phyloP scores from a whole-genome alignment of 768 basidiomycete genomes.

The Boletus subcaerulescens region DNA sequence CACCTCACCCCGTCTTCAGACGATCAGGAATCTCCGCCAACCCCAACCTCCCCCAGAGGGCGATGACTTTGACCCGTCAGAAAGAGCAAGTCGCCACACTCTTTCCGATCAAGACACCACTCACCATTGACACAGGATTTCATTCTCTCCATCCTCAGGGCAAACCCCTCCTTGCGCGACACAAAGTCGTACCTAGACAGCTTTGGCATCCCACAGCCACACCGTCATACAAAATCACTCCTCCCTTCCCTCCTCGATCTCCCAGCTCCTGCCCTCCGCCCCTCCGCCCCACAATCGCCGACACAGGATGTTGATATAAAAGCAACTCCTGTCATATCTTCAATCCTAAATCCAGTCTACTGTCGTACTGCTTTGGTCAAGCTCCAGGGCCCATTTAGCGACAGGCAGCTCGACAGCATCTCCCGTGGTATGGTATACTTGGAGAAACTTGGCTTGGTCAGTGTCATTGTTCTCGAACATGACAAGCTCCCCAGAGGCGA shows the following conservation, averaged over 20 bases:
- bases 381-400: constrained; percentile 92
- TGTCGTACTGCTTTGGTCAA: constrained; percentile 93
- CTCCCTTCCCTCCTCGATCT: constrained; percentile 23
- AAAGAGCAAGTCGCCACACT: constrained; percentile 43
- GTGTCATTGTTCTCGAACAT: constrained; percentile 92
- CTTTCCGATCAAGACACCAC: neutral
- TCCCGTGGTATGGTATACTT: constrained; percentile 91
- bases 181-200: constrained; percentile 86
- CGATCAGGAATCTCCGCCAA: constrained; percentile 30
- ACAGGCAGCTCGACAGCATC: constrained; percentile 91
- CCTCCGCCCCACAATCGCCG: constrained; percentile 5
- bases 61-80: constrained; percentile 36
- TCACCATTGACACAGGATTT: constrained; percentile 66
- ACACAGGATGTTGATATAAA: constrained; percentile 31
- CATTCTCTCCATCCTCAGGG: constrained; percentile 89
- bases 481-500: constrained; percentile 70
- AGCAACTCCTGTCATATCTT: constrained; percentile 55
- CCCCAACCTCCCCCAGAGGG: constrained; percentile 10
- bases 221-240: constrained; percentile 24
- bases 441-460: constrained; percentile 92
- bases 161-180: constrained; percentile 90
- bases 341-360: constrained; percentile 81
- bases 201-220: constrained; percentile 70
- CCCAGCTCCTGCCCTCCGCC: constrained; percentile 23
- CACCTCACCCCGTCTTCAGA: constrained; percentile 26